These are phyloP conservation scores for Acarospora socialis DNA, from an alignment of 2,329 filamentous ascomycete genomes.

Conservation along the genomic window DNA sequence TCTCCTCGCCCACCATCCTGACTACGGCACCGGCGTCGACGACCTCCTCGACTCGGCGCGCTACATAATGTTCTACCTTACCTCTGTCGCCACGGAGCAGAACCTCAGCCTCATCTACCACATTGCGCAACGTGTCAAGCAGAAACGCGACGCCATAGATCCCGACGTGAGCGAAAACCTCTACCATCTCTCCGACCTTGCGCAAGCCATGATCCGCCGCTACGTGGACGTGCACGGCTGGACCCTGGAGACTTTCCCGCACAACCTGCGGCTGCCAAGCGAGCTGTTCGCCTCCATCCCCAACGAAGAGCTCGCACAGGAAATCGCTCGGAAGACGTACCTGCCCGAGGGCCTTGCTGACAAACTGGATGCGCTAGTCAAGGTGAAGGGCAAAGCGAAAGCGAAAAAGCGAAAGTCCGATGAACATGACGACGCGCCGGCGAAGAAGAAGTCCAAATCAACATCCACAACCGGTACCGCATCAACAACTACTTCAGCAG, in stretches of 20 bases:
- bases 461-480: constrained; percentile 12
- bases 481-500: constrained; percentile 16
- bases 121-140: constrained; percentile 84
- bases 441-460: constrained; percentile 16
- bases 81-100: constrained; percentile 65
- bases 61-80: constrained; percentile 83
- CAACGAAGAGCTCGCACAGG: constrained; percentile 64
- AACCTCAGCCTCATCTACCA: constrained; percentile 84
- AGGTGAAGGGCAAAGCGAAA: constrained; percentile 47
- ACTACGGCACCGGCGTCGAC: constrained; percentile 54
- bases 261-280: constrained; percentile 65
- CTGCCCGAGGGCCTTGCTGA: constrained; percentile 65
- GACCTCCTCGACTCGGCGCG: constrained; percentile 69
- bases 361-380: constrained; percentile 62
- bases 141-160: constrained; percentile 65
- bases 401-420: constrained; percentile 28
- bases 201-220: constrained; percentile 65
- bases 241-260: constrained; percentile 69
- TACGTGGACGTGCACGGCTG: constrained; percentile 80
- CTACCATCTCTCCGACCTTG: constrained; percentile 77
- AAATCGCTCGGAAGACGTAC: constrained; percentile 75
- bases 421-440: constrained; percentile 19
- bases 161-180: constrained; percentile 42
- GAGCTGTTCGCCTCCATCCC: constrained; percentile 64
- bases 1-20: constrained; percentile 82